Percentiles rank a stretch among this genome's conserved stretches.
phyloP scores from a whole-genome alignment of 148 eudicot genomes.

The Rhododendron henanense region DNA sequence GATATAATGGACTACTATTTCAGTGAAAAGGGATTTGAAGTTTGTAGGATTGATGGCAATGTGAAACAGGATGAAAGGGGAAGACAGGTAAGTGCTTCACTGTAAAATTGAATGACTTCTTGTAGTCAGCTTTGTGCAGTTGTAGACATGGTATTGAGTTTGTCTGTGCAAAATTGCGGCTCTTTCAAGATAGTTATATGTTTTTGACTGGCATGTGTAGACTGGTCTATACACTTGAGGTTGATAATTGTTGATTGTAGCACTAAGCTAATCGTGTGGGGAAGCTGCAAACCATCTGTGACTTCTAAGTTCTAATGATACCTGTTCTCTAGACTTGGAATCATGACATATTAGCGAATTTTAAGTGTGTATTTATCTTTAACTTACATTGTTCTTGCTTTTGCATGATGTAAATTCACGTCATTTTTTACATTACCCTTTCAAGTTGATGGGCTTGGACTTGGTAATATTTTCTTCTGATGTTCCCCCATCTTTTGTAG shows the following conservation, averaged over 20 bases:
- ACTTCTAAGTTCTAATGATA: neutral
- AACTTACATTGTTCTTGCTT: neutral
- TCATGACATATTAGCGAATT: neutral
- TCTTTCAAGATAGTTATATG: neutral
- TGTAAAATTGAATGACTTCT: neutral
- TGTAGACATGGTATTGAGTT: neutral
- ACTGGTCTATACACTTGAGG: neutral
- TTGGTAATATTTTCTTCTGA: neutral
- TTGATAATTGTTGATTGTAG: neutral
- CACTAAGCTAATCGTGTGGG: neutral
- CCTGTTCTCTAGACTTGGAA: neutral
- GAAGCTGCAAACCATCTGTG: neutral
- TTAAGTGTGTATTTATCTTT: neutral
- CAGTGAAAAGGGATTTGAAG: conserved; percentile 67
- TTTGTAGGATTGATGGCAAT: conserved; percentile 92
- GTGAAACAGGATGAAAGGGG: conserved; percentile 84
- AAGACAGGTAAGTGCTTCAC: conserved; percentile 54
- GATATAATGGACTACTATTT: conserved; percentile 92
- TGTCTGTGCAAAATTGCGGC: neutral
- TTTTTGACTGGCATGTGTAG: neutral
- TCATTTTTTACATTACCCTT: neutral
- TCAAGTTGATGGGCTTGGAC: neutral
- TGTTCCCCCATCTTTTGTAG: neutral
- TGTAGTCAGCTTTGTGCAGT: neutral
- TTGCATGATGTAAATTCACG: neutral